These are phyloP conservation scores for Clonostachys rosea DNA, from an alignment of 2,329 filamentous ascomycete species.

Conservation along the genomic window DNA sequence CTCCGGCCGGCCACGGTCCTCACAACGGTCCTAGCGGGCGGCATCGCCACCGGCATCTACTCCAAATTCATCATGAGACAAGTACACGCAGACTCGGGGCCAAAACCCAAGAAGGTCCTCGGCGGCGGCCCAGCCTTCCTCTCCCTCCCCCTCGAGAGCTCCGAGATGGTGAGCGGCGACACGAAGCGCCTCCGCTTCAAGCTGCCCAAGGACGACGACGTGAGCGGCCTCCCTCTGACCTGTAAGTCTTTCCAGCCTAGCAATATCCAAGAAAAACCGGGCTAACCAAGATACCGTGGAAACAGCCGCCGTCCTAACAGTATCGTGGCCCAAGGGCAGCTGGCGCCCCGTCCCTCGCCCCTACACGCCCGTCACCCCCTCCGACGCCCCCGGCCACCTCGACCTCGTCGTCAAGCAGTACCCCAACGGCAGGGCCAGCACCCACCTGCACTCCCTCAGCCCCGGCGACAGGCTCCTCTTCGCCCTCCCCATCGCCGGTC, in stretches of 20 bases:
- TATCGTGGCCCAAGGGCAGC: slow-evolving; percentile 51
- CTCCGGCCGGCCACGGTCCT: too few relatives aligned
- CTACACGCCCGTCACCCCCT: slow-evolving; percentile 59
- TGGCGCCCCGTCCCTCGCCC: slow-evolving; percentile 58
- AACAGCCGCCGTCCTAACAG: slow-evolving; percentile 52
- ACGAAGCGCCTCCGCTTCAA: slow-evolving; percentile 54
- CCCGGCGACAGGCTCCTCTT: slow-evolving; percentile 60
- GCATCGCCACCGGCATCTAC: too few relatives aligned
- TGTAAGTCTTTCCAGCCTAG: slow-evolving; percentile 29
- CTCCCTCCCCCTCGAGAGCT: slow-evolving; percentile 42
- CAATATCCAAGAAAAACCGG: too few relatives aligned
- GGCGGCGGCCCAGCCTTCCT: slow-evolving; percentile 32
- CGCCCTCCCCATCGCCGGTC: slow-evolving; percentile 46
- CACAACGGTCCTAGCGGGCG: too few relatives aligned
- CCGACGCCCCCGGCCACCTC: slow-evolving; percentile 50
- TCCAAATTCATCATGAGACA: too few relatives aligned
- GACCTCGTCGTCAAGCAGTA: slow-evolving; percentile 67
- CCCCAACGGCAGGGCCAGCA: slow-evolving; percentile 58
- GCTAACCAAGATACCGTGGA: too few relatives aligned
- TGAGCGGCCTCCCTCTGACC: slow-evolving; percentile 44
- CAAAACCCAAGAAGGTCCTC: slow-evolving; percentile 15
- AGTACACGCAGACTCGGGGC: too few relatives aligned
- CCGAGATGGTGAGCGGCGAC: slow-evolving; percentile 51
- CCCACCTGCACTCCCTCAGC: slow-evolving; percentile 59
- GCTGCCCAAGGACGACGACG: slow-evolving; percentile 37